Conservation (phyloP, 78 protist species). For the Tieghemostelium lacteum region DNA sequence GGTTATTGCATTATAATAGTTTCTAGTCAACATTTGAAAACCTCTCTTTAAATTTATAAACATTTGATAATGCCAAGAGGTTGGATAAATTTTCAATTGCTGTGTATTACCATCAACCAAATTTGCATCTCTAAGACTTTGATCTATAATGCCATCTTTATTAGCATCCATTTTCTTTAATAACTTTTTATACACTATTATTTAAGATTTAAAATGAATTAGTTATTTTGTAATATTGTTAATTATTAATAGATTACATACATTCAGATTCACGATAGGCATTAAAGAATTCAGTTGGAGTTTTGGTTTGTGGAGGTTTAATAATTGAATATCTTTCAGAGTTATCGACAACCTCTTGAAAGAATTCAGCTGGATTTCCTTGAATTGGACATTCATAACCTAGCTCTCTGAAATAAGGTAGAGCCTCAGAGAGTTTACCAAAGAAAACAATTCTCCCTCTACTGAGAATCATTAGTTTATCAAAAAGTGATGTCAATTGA, state of each 20-base stretch:
- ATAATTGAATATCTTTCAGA: slow-evolving; percentile 59
- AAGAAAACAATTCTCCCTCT: slow-evolving; percentile 56
- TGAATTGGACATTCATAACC: slow-evolving; percentile 69
- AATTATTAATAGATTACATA: neutral
- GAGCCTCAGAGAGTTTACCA: slow-evolving; percentile 36
- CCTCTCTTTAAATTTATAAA: slow-evolving; percentile 6
- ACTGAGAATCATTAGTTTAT: slow-evolving; percentile 64
- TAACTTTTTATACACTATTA: slow-evolving; percentile 41
- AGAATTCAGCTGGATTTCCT: slow-evolving; percentile 70
- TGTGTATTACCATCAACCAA: neutral
- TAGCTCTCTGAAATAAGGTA: slow-evolving; percentile 30
- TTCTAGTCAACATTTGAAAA: slow-evolving; percentile 18
- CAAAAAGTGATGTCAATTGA: slow-evolving; percentile 64
- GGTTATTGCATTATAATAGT: slow-evolving; percentile 9
- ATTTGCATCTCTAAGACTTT: neutral
- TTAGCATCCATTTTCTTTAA: slow-evolving; percentile 21
- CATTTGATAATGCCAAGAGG: neutral
- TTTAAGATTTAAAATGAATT: neutral
- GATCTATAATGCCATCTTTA: slow-evolving; percentile 45
- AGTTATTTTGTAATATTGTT: neutral
- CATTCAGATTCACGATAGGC: slow-evolving; percentile 32
- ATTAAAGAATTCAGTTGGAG: slow-evolving; percentile 30
- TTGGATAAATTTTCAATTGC: slow-evolving; percentile 34
- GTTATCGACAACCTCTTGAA: slow-evolving; percentile 72
- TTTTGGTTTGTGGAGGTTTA: slow-evolving; percentile 52